Conservation (phyloP, 1,284 basidiomycete species). For the Pseudozyma pruni region DNA sequence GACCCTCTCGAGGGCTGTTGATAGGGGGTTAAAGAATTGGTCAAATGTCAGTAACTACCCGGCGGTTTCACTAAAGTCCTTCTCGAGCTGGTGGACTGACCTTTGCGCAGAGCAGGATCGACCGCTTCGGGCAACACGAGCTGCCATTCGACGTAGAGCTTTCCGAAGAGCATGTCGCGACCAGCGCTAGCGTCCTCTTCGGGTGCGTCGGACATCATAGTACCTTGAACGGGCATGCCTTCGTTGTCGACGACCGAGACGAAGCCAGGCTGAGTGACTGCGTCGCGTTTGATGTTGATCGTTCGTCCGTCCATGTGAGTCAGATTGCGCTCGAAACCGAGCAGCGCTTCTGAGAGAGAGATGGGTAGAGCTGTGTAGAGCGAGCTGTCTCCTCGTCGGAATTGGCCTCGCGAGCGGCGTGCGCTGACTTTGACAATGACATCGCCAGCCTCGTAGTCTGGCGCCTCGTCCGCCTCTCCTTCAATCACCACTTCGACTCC, state of each 20-base stretch:
- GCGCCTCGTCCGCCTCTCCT: conserved; percentile 62
- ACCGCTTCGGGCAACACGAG: conserved; percentile 58
- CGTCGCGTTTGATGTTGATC: conserved; percentile 48
- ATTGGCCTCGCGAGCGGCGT: conserved; percentile 46
- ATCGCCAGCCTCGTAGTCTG: conserved; percentile 64
- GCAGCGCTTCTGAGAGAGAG: conserved; percentile 61
- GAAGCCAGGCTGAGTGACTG: conserved; percentile 61
- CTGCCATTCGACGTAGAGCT: conserved; percentile 63
- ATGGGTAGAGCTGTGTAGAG: conserved; percentile 61
- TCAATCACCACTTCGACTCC: conserved; percentile 60
- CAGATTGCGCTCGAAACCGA: conserved; percentile 61
- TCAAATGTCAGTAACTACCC: too few species aligned
- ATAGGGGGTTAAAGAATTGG: too few species aligned
- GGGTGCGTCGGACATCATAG: conserved; percentile 26
- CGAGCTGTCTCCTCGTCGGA: conserved; percentile 56
- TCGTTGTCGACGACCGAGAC: conserved; percentile 55
- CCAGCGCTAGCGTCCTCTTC: conserved; percentile 33
- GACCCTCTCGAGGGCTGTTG: too few species aligned
- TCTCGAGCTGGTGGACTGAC: conserved; percentile 32
- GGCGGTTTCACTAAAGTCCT: conserved; percentile 11
- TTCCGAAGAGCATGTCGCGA: conserved; percentile 49
- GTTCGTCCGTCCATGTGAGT: conserved; percentile 62
- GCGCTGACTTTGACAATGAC: conserved; percentile 58
- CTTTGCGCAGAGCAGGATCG: conserved; percentile 43
- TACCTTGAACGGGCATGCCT: conserved; percentile 61